Base-by-base conservation (phyloP, 768 basidiomycete species). In the Suillus discolor region DNA sequence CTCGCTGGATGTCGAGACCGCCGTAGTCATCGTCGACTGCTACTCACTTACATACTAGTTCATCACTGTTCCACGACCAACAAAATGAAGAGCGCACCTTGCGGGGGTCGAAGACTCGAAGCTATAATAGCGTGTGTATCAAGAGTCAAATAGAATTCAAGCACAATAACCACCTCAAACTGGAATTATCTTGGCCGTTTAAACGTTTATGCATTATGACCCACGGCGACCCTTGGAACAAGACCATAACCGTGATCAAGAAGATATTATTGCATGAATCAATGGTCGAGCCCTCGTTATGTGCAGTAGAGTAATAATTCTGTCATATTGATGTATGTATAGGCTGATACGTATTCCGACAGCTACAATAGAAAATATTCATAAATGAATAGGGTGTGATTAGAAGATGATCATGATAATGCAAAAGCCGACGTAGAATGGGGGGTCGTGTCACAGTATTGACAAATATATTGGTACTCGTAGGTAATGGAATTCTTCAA, bases 21-120 rank as follows among this genome's bases (percentile, higher is more conserved):
- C 64, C 3, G 68, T 63, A 57, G 64, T 65, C 75, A 75, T 78
- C 57, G 67, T 59, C 23, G 57, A 63, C 61, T 31, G 66, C 57
- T 42, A 41, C 23, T 41, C 38, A 11, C n/a, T 41, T 28, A 31
- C 8, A 25, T 59, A n/a, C n/a, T n/a, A 41, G 23, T 41, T 59
- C 38, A 59, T 28, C 25, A 60, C 18, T 60, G 18, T 23, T 13
- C 28, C 5, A 59, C 25, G 16, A 18, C 25, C 41, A 28, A 60
- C 28, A 60, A 28, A 44, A 60, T 31, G 41, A 28, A 18, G 18
- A 42, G 18, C 25, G 31, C 31, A 55, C 54, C 54, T 34, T n/a
- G 54, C 34, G 36, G 31, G 54, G 54, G 11, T 34, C 31, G 54
- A 31, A 54, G 23, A 28, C 25, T 28, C 25, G 8, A 53, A 28